These are phyloP conservation scores for Fusarium verticillioides DNA, from an alignment of 2,329 filamentous ascomycete genomes.

Conservation along the genomic window DNA sequence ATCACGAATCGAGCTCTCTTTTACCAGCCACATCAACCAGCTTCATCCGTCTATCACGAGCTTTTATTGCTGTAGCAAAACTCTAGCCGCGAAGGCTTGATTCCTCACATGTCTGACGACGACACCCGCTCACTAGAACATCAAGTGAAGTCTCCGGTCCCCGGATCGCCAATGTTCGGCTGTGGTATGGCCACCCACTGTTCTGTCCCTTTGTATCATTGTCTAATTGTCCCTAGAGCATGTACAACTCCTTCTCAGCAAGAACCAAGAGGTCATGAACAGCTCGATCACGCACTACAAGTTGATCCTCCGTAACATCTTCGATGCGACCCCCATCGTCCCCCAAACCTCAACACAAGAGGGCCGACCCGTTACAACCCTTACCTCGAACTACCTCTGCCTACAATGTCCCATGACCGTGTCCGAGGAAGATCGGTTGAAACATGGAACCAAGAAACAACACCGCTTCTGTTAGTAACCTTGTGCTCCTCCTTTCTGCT, in stretches of 20 bases:
- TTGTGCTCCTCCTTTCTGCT: background rate
- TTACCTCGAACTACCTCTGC: slow-evolving; percentile 77
- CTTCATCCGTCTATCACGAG: background rate
- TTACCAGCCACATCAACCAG: background rate
- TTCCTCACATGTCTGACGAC: slow-evolving; percentile 56
- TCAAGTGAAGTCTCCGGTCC: slow-evolving; percentile 69
- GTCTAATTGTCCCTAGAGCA: slow-evolving; percentile 68
- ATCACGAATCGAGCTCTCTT: slow-evolving; percentile 7
- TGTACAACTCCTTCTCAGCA: slow-evolving; percentile 73
- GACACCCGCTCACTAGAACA: too few species aligned
- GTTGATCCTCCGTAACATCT: slow-evolving; percentile 75
- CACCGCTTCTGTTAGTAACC: slow-evolving; percentile 76
- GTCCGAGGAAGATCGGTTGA: slow-evolving; percentile 71
- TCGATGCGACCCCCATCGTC: slow-evolving; percentile 72
- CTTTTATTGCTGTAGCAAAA: background rate
- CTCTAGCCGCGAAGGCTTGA: slow-evolving; percentile 2
- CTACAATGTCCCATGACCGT: slow-evolving; percentile 78
- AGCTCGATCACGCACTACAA: slow-evolving; percentile 78
- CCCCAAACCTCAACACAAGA: slow-evolving; percentile 72
- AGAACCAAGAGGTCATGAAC: slow-evolving; percentile 71
- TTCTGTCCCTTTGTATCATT: background rate
- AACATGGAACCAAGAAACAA: slow-evolving; percentile 74
- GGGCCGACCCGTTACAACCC: slow-evolving; percentile 66
- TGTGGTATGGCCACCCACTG: slow-evolving; percentile 63
- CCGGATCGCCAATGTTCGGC: slow-evolving; percentile 70